Conservation (phyloP, 2,329 filamentous ascomycete genomes). For the Pseudocercospora fuligena region DNA sequence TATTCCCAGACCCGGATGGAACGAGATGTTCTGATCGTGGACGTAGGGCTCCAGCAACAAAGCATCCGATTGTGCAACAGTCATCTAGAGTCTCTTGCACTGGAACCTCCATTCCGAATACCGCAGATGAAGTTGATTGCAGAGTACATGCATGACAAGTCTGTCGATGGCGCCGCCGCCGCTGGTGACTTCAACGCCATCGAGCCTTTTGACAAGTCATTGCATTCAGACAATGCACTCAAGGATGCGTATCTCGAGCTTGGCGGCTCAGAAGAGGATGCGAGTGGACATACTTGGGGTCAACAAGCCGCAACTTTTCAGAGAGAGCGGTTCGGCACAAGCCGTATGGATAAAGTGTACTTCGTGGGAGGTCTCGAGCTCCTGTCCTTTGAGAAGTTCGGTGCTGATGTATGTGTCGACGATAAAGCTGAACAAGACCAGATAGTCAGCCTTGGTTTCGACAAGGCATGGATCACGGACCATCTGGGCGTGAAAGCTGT, state of each 20-base stretch:
- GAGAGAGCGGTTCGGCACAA: slow-evolving; percentile 54
- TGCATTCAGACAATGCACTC: slow-evolving; percentile 56
- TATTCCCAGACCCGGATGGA: slow-evolving; percentile 53
- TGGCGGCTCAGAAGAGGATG: slow-evolving; percentile 57
- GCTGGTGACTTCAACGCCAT: slow-evolving; percentile 6
- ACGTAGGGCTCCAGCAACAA: slow-evolving; percentile 45
- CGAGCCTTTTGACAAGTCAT: slow-evolving; percentile 49
- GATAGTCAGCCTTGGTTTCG: slow-evolving; percentile 43
- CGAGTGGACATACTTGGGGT: slow-evolving; percentile 63
- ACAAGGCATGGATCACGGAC: slow-evolving; percentile 56
- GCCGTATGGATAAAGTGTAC: slow-evolving; percentile 61
- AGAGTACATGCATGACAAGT: slow-evolving; percentile 31
- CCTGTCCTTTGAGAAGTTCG: slow-evolving; percentile 53
- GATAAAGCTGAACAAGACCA: slow-evolving; percentile 42
- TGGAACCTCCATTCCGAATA: slow-evolving; percentile 55
- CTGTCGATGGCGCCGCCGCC: slow-evolving; percentile 47
- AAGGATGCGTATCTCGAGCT: slow-evolving; percentile 59
- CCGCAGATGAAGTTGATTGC: slow-evolving; percentile 53
- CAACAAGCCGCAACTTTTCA: slow-evolving; percentile 54
- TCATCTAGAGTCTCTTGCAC: slow-evolving; percentile 61
- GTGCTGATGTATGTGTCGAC: slow-evolving; percentile 51
- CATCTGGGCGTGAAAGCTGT: slow-evolving; percentile 53
- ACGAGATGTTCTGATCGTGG: slow-evolving; percentile 62
- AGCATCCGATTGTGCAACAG: slow-evolving; percentile 59
- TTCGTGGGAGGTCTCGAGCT: slow-evolving; percentile 46